These are phyloP conservation scores for Pythium scleroteichum DNA, from an alignment of 352 stramenopile genomes.

Conservation along the genomic window DNA sequence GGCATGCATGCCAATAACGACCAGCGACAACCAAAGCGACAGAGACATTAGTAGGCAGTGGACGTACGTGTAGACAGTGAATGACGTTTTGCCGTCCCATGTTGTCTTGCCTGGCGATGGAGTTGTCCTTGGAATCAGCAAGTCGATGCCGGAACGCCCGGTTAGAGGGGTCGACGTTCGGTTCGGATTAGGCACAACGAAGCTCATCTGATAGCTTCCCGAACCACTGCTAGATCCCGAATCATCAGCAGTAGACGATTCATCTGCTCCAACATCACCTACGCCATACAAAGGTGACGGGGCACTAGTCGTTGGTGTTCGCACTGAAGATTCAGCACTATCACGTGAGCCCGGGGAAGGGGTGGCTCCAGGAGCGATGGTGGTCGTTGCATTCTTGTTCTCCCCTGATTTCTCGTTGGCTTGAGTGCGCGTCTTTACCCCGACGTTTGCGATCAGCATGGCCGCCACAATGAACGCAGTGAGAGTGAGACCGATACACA, in stretches of 20 bases:
- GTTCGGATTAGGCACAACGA: not conserved
- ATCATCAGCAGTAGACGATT: not conserved
- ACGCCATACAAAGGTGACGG: not conserved
- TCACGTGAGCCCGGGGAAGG: not conserved
- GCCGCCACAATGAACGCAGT: slow-evolving; percentile 59
- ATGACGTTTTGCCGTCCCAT: not conserved
- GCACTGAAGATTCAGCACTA: not conserved
- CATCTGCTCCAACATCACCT: not conserved
- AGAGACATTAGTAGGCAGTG: slow-evolving; percentile 77
- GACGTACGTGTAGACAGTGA: slow-evolving; percentile 50
- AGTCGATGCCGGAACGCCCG: slow-evolving; percentile 21
- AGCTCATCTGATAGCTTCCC: not conserved
- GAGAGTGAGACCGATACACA: slow-evolving; percentile 59
- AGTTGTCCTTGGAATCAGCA: slow-evolving; percentile 22
- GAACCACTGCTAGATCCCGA: slow-evolving; percentile 7
- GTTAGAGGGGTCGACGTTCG: slow-evolving; percentile 21
- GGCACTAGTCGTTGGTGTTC: not conserved
- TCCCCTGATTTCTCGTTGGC: slow-evolving; percentile 1
- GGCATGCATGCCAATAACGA: slow-evolving; percentile 75
- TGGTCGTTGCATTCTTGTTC: slow-evolving; percentile 1
- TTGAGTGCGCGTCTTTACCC: slow-evolving; percentile 30
- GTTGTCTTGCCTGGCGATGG: not conserved
- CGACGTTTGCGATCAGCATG: slow-evolving; percentile 55
- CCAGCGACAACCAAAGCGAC: slow-evolving; percentile 74
- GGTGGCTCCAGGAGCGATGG: not conserved